phyloP scores from a whole-genome alignment of 2,329 filamentous ascomycete genomes.

The Epichloe gansuensis region DNA sequence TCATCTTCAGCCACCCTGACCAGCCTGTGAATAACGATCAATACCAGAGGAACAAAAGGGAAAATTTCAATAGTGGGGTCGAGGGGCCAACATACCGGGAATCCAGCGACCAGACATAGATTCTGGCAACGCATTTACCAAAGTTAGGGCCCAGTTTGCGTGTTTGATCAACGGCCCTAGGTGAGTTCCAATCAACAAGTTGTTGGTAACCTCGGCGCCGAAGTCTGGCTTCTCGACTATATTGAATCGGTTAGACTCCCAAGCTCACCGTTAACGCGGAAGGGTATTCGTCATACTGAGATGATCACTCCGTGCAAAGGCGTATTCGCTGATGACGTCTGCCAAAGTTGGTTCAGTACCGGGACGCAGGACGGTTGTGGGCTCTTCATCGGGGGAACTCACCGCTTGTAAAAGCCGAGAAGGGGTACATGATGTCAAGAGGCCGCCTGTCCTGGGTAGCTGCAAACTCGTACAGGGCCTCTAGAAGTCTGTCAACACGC shows the following conservation, averaged over 20 bases:
- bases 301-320: conserved; percentile 23
- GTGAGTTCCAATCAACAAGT: conserved; percentile 24
- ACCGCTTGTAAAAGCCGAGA: conserved; percentile 27
- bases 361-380: background rate
- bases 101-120: conserved; percentile 21
- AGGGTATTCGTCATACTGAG: conserved; percentile 12
- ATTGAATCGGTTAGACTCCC: background rate
- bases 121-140: conserved; percentile 24
- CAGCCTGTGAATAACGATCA: conserved; percentile 17
- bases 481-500: conserved; percentile 20
- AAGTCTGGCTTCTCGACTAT: conserved; percentile 22
- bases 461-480: conserved; percentile 18
- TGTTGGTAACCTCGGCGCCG: conserved; percentile 22
- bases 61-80: background rate
- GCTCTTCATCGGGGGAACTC: background rate
- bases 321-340: conserved; percentile 29
- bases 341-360: background rate
- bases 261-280: background rate
- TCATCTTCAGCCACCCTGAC: conserved; percentile 26
- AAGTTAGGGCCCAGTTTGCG: conserved; percentile 20
- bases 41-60: conserved; percentile 9
- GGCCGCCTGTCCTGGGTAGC: conserved; percentile 14
- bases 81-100: conserved; percentile 12
- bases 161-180: conserved; percentile 25
- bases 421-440: conserved; percentile 24